These are phyloP conservation scores for Apiotrichum akiyoshidainum DNA, from an alignment of 1,284 basidiomycete genomes.

Conservation along the genomic window DNA sequence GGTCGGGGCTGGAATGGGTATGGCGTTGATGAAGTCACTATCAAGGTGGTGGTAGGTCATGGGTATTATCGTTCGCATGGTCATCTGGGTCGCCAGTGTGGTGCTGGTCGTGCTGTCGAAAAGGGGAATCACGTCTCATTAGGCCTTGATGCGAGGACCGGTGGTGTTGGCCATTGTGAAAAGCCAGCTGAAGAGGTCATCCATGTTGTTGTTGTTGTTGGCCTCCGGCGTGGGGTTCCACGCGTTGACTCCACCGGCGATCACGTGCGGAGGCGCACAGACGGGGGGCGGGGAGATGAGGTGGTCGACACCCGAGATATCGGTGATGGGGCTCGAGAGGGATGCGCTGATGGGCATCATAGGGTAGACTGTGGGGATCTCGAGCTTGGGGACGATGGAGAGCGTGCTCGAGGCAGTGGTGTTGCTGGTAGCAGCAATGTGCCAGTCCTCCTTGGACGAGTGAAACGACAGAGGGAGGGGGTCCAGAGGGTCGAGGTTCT, in stretches of 20 bases:
- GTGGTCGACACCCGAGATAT: not conserved
- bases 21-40: no score
- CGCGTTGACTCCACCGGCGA: not conserved
- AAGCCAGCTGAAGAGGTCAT: constrained; percentile 23
- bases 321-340: not conserved
- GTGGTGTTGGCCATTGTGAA: constrained; percentile 14
- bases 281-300: not conserved
- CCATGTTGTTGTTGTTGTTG: constrained; percentile 7
- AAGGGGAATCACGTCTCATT: not conserved
- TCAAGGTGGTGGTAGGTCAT: no score
- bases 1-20: no score
- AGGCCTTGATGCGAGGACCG: not conserved
- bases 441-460: constrained; percentile 4
- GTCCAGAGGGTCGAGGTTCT: constrained; percentile 18
- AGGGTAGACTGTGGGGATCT: not conserved
- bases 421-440: constrained; percentile 1
- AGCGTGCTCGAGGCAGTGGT: constrained; percentile 1
- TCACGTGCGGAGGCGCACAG: not conserved
- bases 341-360: constrained; percentile 2
- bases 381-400: not conserved
- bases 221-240: constrained; percentile 4
- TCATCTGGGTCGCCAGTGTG: no score
- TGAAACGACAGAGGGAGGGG: constrained; percentile 6
- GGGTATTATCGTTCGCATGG: no score
- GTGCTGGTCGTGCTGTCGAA: no score